Percentiles rank a stretch among this genome's conserved stretches.
These are phyloP conservation scores for Tardiomyces depauwii DNA, from an alignment of 1,139 yeast species.

Conservation along the genomic window DNA sequence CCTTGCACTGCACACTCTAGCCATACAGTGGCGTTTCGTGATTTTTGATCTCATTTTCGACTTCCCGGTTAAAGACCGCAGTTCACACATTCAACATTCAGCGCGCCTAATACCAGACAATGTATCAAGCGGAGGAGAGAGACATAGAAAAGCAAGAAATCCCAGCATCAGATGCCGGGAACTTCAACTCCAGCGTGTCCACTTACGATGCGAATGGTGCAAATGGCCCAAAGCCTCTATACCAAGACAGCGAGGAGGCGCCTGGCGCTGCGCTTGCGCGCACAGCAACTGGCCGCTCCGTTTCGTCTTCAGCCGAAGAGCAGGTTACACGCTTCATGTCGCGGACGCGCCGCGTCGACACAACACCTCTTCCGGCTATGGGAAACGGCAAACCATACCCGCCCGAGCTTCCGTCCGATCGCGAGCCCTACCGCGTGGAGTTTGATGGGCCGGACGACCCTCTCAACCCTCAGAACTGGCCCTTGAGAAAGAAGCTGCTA, in stretches of 20 bases:
- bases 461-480: conserved; percentile 38
- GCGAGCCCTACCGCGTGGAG: conserved; percentile 38
- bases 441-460: conserved; percentile 45
- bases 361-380: conserved; percentile 3
- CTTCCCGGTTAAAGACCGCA: too few species aligned
- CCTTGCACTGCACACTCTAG: too few species aligned
- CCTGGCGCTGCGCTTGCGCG: not conserved
- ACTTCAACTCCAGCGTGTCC: too few species aligned
- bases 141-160: not conserved
- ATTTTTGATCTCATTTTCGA: too few species aligned
- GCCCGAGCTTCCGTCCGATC: conserved; percentile 27
- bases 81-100: too few species aligned
- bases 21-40: too few species aligned
- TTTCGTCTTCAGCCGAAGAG: not conserved
- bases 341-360: conserved; percentile 20
- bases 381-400: conserved; percentile 6
- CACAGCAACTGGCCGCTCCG: not conserved
- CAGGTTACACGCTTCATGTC: too few species aligned
- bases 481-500: conserved; percentile 24
- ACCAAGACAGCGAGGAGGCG: not conserved
- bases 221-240: not conserved
- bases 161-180: not conserved
- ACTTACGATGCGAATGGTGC: not conserved
- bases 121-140: not conserved
- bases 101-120: not conserved